Base-by-base conservation (phyloP, 805 yeast species). In the Jamesozyma rosinii region DNA sequence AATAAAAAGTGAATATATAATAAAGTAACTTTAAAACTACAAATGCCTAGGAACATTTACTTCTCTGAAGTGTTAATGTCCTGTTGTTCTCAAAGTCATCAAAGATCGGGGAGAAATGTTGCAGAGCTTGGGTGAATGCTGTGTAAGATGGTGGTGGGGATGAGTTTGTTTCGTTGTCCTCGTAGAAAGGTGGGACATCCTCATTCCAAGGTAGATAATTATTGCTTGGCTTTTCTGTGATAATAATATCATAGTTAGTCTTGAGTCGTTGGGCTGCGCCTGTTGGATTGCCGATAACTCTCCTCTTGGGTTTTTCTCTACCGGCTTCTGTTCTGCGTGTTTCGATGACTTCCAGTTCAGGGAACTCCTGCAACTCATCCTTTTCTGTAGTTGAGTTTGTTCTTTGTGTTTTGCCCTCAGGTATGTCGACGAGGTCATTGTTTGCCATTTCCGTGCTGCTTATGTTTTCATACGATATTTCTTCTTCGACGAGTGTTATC, bases 121-220 rank as follows among this genome's bases (percentile, higher is more conserved):
- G 29, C 11, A 31, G 9, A 31, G 19, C 14, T 14, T n/a, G 14
- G 11, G 29, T 24, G 6, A 11, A 11, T 24, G 11, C 29, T 11
- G 18, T 29, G 27, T 40, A 40, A 19, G 5, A 15, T 14, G 43
- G 43, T 6, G 43, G 43, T n/a, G 43, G n/a, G 4, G 35, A 29
- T 5, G n/a, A 27, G 10, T 15, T 26, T 11, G 13, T 11, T 24
- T 33, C 18, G 15, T 37, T 17, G 14, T n/a, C 19, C 9, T 36
- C 26, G 31, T 42, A 42, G 5, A 37, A 22, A 9, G 44, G 44
- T 19, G 44, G 41, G 13, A 37, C 26, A 18, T 42, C 44, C 11
- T 24, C 33, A 30, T 37, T 18, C 44, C 44, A 42, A 2, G 41
- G 21, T 6, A 33, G 14, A 3, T 24, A 5, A 22, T 37, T 18